phyloP scores from a whole-genome alignment of 441 rosid species.

The Hypseocharis bilobata region DNA sequence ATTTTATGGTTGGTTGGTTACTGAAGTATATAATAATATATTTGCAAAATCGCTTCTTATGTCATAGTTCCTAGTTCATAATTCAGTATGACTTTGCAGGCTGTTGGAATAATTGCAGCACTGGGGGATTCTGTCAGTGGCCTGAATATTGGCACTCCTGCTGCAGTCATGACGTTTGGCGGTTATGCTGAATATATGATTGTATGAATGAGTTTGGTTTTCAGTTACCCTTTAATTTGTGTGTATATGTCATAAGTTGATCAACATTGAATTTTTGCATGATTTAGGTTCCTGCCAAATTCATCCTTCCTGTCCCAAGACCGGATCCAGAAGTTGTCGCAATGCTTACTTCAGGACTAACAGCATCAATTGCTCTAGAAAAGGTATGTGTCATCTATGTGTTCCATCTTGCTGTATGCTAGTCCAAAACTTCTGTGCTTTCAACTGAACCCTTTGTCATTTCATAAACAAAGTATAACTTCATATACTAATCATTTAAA shows the following conservation, averaged over 20 bases:
- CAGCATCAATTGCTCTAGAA: slow-evolving; percentile 88
- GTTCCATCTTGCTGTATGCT: not conserved
- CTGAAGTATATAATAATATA: not conserved
- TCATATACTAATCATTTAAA: not conserved
- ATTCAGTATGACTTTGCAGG: slow-evolving; percentile 38
- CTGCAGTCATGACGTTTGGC: slow-evolving; percentile 86
- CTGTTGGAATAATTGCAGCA: slow-evolving; percentile 81
- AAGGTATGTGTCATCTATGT: slow-evolving; percentile 41
- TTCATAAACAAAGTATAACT: not conserved
- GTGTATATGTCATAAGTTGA: not conserved
- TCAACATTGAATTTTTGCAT: slow-evolving; percentile 10
- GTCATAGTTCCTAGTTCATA: not conserved
- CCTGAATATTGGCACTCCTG: slow-evolving; percentile 84
- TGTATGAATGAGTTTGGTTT: slow-evolving; percentile 27
- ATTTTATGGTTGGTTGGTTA: slow-evolving; percentile 11
- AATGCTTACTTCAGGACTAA: slow-evolving; percentile 94
- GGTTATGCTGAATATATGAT: slow-evolving; percentile 70
- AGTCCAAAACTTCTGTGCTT: not conserved
- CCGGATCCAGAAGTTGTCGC: slow-evolving; percentile 98
- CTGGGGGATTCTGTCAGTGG: slow-evolving; percentile 67
- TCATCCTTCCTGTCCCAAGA: slow-evolving; percentile 74
- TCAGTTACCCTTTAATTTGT: not conserved
- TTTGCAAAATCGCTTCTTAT: slow-evolving; percentile 6
- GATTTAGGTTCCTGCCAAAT: slow-evolving; percentile 63
- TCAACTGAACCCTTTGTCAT: not conserved